Conservation (phyloP, 768 basidiomycete genomes). For the Mycena galopus region DNA sequence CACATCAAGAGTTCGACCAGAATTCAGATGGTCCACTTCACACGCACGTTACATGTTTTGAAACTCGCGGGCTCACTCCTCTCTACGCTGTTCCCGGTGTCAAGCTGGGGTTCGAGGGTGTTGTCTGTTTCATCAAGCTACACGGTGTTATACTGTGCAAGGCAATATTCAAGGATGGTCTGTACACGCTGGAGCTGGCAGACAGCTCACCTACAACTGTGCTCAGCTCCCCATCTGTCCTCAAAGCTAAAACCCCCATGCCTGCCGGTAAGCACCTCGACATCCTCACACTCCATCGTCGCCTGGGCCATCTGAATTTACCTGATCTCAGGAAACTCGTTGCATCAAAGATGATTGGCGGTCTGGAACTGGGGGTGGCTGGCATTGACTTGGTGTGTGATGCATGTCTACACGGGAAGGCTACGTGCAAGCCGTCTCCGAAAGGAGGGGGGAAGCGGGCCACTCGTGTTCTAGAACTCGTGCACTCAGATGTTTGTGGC, state of each 20-base stretch:
- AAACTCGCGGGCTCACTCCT: conserved; percentile 3
- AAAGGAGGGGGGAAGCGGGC: neutral
- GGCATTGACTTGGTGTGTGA: conserved; percentile 2
- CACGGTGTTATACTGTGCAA: neutral
- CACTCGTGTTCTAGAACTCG: conserved; percentile 11
- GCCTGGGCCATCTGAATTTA: neutral
- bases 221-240: neutral
- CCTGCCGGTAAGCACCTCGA: too few species aligned
- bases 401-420: neutral
- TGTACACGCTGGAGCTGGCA: conserved; percentile 1
- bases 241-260: too few species aligned
- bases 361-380: neutral
- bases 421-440: neutral
- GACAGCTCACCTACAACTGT: neutral
- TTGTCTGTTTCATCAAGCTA: too few species aligned
- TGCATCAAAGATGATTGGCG: neutral
- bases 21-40: neutral
- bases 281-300: too few species aligned
- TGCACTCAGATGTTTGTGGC: conserved; percentile 3
- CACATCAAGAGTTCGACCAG: neutral
- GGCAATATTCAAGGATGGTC: conserved; percentile 5
- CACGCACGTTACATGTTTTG: neutral
- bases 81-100: conserved; percentile 5
- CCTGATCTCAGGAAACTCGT: neutral
- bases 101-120: conserved; percentile 11